phyloP scores from a whole-genome alignment of 2,329 filamentous ascomycete genomes.

The Arthrinium phaeospermum region DNA sequence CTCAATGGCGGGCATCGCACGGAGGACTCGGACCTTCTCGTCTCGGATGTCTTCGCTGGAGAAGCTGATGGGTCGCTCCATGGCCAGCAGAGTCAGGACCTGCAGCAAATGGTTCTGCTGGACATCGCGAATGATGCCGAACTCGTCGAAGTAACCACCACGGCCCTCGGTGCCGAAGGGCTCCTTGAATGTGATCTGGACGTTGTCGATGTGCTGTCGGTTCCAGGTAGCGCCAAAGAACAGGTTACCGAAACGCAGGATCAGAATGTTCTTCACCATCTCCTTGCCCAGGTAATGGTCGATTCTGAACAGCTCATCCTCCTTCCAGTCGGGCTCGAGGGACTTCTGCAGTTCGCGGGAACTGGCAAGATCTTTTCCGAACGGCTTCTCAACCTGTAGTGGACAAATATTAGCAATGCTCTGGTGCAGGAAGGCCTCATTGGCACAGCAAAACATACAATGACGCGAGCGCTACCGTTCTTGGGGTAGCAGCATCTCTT shows the following conservation, averaged over 20 bases:
- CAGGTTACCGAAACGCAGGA: constrained; percentile 96
- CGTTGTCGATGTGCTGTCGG: constrained; percentile 98
- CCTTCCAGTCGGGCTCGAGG: constrained; percentile 95
- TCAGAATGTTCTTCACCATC: constrained; percentile 99
- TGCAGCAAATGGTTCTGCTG: constrained; percentile 99
- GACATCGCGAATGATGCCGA: constrained; percentile 98
- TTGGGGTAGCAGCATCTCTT: constrained; percentile 97
- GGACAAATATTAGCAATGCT: not conserved
- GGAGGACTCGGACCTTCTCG: constrained; percentile 96
- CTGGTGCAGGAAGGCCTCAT: not conserved
- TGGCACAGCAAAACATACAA: constrained; percentile 63
- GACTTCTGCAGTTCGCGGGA: constrained; percentile 95
- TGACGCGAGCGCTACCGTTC: constrained; percentile 89
- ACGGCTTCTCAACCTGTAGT: constrained; percentile 92
- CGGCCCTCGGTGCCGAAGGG: constrained; percentile 98
- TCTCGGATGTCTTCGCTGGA: constrained; percentile 97
- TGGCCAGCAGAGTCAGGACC: constrained; percentile 92
- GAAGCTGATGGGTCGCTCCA: constrained; percentile 98
- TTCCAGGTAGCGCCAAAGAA: constrained; percentile 99
- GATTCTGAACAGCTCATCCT: constrained; percentile 98
- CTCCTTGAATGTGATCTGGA: constrained; percentile 99
- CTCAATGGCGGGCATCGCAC: constrained; percentile 91
- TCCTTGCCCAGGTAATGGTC: constrained; percentile 99
- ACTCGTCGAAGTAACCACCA: constrained; percentile 99
- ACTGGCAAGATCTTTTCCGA: constrained; percentile 94